A percentile compares a stretch with the other conserved stretches of the same genome.
Evolutionary conservation across 805 yeast genomes (phyloP).

Genomic region (Zygotorulaspora sp.): DNA sequence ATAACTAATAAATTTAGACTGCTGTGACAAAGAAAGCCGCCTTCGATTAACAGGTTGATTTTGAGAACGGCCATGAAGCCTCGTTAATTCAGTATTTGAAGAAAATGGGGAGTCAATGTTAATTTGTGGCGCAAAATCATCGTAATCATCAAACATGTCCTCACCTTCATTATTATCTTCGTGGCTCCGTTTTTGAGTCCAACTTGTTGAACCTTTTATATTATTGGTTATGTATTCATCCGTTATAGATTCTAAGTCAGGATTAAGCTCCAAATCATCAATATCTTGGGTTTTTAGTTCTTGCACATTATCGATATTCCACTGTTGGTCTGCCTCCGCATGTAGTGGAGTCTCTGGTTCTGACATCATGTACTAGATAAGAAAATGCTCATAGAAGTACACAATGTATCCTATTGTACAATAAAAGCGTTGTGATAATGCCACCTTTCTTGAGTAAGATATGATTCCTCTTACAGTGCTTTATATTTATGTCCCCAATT

Average conservation of each 20-base stretch:
- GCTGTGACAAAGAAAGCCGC: slow-evolving; percentile 46
- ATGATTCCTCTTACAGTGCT: no score
- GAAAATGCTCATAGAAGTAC: no score
- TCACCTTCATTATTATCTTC: slow-evolving; percentile 13
- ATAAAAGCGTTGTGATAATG: no score
- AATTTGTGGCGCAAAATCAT: slow-evolving; percentile 31
- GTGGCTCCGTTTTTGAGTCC: slow-evolving; percentile 4
- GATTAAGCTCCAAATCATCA: slow-evolving; percentile 27
- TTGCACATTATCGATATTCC: slow-evolving; percentile 22
- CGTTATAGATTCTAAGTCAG: slow-evolving; percentile 10
- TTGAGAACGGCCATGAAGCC: not conserved
- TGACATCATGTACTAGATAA: no score
- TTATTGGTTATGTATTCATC: no score
- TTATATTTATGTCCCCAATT: no score
- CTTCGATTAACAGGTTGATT: slow-evolving; percentile 13
- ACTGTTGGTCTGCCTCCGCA: slow-evolving; percentile 27
- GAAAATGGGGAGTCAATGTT: slow-evolving; percentile 33
- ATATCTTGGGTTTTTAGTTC: slow-evolving; percentile 30
- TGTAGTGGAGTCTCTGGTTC: slow-evolving; percentile 33
- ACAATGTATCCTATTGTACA: no score
- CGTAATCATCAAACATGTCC: slow-evolving; percentile 25
- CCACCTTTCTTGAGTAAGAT: no score
- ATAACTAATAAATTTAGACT: slow-evolving; percentile 50
- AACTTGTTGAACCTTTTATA: slow-evolving; percentile 1
- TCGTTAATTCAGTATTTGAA: slow-evolving; percentile 16